A percentile compares a stretch with the other conserved stretches of the same genome.
Conservation (phyloP, 73 alveolate species). For the Durusdinium trenchii region DNA sequence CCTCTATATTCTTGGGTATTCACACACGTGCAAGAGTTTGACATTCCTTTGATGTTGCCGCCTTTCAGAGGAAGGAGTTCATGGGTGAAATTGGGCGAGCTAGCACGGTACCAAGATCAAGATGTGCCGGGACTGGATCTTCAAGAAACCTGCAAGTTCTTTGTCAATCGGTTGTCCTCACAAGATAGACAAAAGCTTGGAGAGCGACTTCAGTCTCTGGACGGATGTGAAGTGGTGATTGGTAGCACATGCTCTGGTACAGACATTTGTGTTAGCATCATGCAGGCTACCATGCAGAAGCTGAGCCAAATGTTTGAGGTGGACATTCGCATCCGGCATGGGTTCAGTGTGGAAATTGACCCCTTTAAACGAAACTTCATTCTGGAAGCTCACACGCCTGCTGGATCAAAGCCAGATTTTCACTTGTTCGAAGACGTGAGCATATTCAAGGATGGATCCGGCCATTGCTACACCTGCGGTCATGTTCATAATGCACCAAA, state of each 20-base stretch:
- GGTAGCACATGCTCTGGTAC: background rate
- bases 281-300: background rate
- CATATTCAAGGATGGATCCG: background rate
- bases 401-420: background rate
- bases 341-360: background rate
- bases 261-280: background rate
- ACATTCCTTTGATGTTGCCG: background rate
- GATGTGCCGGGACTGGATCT: background rate
- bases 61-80: background rate
- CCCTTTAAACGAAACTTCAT: background rate
- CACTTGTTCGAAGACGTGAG: background rate
- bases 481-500: background rate
- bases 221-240: background rate
- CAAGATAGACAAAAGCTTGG: background rate
- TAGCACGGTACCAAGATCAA: background rate
- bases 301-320: background rate
- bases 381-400: background rate
- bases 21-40: background rate
- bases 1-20: background rate
- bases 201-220: background rate
- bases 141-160: background rate
- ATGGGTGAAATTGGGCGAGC: background rate
- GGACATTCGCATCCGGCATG: background rate
- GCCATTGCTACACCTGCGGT: background rate
- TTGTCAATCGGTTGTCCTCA: background rate